Evolutionary conservation across 1,284 basidiomycete species (phyloP), one percentile per base, ranked within the genome.

Genomic region (Irpex sp.): DNA sequence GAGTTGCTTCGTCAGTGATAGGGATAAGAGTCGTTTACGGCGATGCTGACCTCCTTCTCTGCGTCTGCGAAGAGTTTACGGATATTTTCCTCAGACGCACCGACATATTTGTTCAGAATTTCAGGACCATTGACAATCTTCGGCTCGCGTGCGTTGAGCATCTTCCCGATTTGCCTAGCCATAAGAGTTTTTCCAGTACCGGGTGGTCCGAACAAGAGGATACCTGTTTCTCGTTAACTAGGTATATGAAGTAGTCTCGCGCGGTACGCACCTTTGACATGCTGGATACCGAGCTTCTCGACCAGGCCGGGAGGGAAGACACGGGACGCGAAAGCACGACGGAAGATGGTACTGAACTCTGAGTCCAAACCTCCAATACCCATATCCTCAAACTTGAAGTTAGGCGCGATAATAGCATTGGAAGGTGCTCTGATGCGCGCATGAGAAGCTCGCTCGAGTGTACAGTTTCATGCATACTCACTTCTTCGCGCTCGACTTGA

Each of bases 321-420:
- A 63, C 97, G 94, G 64, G 93, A 96, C 0, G 97, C 97, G 75
- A 99, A 99, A 0, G 97, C 97, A 74, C 97, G 92, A 75, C 97
- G 93, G 82, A 99, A 99, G 74, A 99, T 99, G 62, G 94, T 90
- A 63, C 88, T 88, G 74, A 99, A 99, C 74, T 99, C 97, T 6
- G 86, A 83, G 76, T 99, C 97, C 49, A 99, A 83, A 74, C 97
- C 97, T 74, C 97, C 97, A 72, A 99, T 98, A 31, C 97, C 97
- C 97, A 99, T 99, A 76, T 99, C 97, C 74, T 98, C 94, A 69
- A 99, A 99, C 77, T 97, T 98, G 87, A 99, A 99, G 79, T 98
- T 98, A 2, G 97, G 95, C 1, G 96, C 91, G 7, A 99, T 83
- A 71, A 99, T 98, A 0, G 97, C 96, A 74, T 98, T 99, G 11